Evolutionary conservation across 495 filamentous ascomycete species (phyloP), one percentile per base, ranked within the genome.

Genomic region (Usnea hakonensis): DNA sequence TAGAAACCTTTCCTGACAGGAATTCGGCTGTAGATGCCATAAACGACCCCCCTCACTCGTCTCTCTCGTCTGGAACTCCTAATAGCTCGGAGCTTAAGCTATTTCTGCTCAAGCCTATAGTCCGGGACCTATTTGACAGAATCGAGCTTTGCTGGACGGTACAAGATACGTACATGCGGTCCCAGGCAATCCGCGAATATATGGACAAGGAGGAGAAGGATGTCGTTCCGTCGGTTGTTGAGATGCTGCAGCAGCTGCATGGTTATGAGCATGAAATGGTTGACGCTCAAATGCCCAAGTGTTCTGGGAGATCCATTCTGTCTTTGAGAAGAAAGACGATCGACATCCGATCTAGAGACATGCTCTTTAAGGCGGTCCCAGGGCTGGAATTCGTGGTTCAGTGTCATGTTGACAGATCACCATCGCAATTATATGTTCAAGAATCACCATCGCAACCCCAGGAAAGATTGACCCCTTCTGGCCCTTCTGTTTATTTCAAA

Each of bases 301-400:
- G 28, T 23, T 28, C n/a, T 10, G 26, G 40, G 38, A 35, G 21
- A 4, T 63, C 60, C 10, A 19, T 66, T n/a, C n/a, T 57, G 28
- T 62, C 60, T 13, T 52, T 61, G 41, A 59, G 55, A 38, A 62
- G 64, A 46, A 62, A 35, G n/a, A 41, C 56, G 44, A 60, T 36
- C 19, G 37, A 60, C 36, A 55, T 66, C 13, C 21, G 3, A n/a
- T 35, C 23, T 30, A 55, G 60, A 16, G 21, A 56, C 44, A 63
- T 63, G 16, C 23, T 58, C 9, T 63, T 66, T 23, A 32, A 58
- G 53, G 64, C 50, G 21, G 38, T 66, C 13, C 64, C 60, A 21
- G 64, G 60, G 13, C 55, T 63, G 37, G 46, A 63, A 40, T 58
- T 63, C 23, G 46, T 63, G 8, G 26, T 66, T 5, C 35, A 66